Evolutionary conservation across 768 basidiomycete species (phyloP).

Genomic region (Boletus rufocinnamomeus): DNA sequence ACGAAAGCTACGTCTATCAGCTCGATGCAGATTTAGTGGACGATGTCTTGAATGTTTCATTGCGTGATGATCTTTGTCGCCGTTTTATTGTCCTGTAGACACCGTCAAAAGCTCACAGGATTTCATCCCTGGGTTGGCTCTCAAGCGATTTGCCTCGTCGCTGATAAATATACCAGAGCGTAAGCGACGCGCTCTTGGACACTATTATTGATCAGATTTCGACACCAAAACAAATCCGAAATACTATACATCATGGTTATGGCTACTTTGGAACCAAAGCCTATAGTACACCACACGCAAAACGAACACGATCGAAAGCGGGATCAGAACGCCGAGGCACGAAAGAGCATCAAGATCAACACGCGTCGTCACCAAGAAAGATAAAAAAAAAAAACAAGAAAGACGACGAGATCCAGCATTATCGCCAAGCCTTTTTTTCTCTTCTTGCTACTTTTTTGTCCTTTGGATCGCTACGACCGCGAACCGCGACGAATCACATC

Average conservation of each 20-base stretch:
- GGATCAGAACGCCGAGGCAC: neutral
- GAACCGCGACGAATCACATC: conserved; percentile 20
- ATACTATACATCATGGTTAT: neutral
- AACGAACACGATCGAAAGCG: neutral
- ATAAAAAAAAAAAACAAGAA: neutral
- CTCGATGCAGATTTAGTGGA: no score
- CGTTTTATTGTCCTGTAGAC: no score
- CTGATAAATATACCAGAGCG: no score
- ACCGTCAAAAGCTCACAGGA: neutral
- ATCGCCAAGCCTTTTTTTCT: neutral
- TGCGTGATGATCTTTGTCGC: no score
- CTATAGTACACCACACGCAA: neutral
- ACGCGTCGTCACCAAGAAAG: neutral
- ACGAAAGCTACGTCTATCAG: no score
- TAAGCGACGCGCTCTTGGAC: neutral
- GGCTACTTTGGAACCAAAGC: neutral
- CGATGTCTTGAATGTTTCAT: no score
- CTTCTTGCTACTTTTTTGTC: neutral
- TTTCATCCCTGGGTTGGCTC: neutral
- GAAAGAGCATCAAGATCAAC: neutral
- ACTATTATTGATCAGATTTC: neutral
- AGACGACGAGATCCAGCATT: neutral
- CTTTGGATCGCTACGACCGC: no score
- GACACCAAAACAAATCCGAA: neutral
- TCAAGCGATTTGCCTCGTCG: no score